These are phyloP conservation scores for Ajuga reptans DNA, from an alignment of 305 asterid genomes.

Conservation along the genomic window DNA sequence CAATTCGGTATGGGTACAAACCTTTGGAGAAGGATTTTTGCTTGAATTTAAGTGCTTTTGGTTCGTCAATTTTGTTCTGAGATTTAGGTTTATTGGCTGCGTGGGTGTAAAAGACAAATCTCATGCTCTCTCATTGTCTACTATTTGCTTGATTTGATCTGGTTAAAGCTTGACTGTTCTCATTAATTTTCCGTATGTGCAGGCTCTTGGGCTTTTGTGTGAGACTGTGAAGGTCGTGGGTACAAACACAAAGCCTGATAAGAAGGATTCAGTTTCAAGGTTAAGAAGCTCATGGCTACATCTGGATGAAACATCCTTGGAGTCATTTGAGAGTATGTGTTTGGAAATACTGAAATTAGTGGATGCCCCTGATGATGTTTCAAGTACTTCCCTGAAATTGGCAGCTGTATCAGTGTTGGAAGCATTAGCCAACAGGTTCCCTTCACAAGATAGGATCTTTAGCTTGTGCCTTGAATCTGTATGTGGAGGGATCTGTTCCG, in stretches of 20 bases:
- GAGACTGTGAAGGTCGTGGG: slow-evolving; percentile 59
- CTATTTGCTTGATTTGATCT: background rate
- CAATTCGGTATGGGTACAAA: background rate
- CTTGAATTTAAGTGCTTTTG: background rate
- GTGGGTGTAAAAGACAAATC: background rate
- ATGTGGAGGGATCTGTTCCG: slow-evolving; percentile 49
- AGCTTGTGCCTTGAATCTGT: slow-evolving; percentile 63
- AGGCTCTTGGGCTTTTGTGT: slow-evolving; percentile 81
- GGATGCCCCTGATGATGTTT: slow-evolving; percentile 40
- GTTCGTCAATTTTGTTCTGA: background rate
- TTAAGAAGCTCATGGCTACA: slow-evolving; percentile 53
- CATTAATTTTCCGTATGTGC: slow-evolving; percentile 21
- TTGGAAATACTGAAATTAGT: slow-evolving; percentile 48
- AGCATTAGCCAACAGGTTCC: slow-evolving; percentile 48
- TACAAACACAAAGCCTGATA: slow-evolving; percentile 32
- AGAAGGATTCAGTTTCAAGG: slow-evolving; percentile 39
- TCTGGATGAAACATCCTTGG: slow-evolving; percentile 42
- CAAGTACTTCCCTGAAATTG: slow-evolving; percentile 47
- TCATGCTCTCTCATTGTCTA: background rate
- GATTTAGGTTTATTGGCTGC: background rate
- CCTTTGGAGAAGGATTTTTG: background rate
- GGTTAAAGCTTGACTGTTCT: slow-evolving; percentile 9
- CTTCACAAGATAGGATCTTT: slow-evolving; percentile 54
- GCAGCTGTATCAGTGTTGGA: slow-evolving; percentile 71
- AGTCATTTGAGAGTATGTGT: slow-evolving; percentile 45